Evolutionary conservation across 2,329 filamentous ascomycete species (phyloP), one percentile per base, ranked within the genome.

Genomic region (Aspergillus fumigatiaffinis): DNA sequence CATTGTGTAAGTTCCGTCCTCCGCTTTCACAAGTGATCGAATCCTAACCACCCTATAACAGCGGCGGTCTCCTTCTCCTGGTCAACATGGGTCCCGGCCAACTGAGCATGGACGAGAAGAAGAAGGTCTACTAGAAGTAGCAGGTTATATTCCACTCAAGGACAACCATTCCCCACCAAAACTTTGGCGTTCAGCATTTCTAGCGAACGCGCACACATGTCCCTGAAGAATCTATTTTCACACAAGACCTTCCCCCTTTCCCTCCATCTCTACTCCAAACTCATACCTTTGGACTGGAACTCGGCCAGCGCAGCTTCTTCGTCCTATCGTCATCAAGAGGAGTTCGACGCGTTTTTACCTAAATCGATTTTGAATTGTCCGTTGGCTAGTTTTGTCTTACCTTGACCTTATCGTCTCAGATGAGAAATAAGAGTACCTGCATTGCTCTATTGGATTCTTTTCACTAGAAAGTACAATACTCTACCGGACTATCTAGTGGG

Each of bases 51-150:
- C 49, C 20, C 6, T 25, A 47, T 17, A 52, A 29, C 59, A 86
- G 84, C 65, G 94, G 94, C 63, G 94, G 94, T 76, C 90, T 99
- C 57, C 84, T 99, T 57, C 87, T 99, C 65, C 86, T 99, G 65
- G 92, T 97, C 79, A 99, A 99, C 86, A 97, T 94, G 85, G 94
- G 94, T 60, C 94, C 94, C 9, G 94, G 94, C 63, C 92, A 96
- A 77, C 90, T 97, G 83, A 96, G 90, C 76, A 93, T 97, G 77
- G 94, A 99, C 78, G 94, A 99, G 86, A 99, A 99, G 90, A 99
- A 99, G 87, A 99, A 99, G 85, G 94, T 99, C 67, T 99, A 99
- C 81, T 99, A 84, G 59, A 59, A 17, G 32, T 38, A 38, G 32
- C 32, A 38, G 32, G 32, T 38, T 7, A 38, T 38, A 38, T 38